Conservation (phyloP, 2,329 filamentous ascomycete species). For the Capronia epimyces region DNA sequence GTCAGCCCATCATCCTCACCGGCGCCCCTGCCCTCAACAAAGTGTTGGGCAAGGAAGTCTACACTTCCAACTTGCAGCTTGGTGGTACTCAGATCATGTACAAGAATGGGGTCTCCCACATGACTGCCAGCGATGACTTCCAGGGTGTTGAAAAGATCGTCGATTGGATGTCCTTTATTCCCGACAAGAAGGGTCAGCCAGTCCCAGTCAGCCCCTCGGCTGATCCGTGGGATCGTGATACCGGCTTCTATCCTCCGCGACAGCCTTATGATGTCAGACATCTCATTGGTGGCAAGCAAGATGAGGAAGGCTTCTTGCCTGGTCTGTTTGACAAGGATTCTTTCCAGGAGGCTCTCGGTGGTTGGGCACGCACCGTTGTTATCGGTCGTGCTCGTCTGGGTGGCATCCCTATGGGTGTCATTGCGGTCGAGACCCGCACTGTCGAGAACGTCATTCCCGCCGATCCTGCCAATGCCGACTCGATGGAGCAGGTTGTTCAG, state of each 20-base stretch:
- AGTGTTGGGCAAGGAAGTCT: conserved; percentile 93
- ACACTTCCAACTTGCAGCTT: conserved; percentile 97
- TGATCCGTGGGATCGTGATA: conserved; percentile 88
- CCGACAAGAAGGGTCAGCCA: conserved; percentile 87
- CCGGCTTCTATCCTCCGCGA: conserved; percentile 75
- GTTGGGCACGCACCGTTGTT: conserved; percentile 95
- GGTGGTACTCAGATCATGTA: conserved; percentile 99
- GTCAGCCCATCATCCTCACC: conserved; percentile 96
- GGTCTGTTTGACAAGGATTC: conserved; percentile 96
- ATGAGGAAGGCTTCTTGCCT: conserved; percentile 76
- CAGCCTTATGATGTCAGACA: conserved; percentile 88
- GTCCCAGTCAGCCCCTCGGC: conserved; percentile 83
- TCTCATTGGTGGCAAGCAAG: conserved; percentile 82
- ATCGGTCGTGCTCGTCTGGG: conserved; percentile 93
- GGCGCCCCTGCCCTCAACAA: conserved; percentile 98
- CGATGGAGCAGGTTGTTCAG: conserved; percentile 87
- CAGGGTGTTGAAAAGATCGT: conserved; percentile 97
- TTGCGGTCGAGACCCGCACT: conserved; percentile 89
- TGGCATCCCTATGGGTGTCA: conserved; percentile 97
- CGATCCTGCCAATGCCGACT: conserved; percentile 96
- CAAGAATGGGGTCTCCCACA: conserved; percentile 98
- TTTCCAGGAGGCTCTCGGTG: conserved; percentile 92
- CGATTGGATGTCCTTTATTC: conserved; percentile 95
- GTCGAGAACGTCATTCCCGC: conserved; percentile 96
- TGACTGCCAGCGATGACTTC: conserved; percentile 97